phyloP scores from a whole-genome alignment of 805 yeast genomes.

The Lipomyces anomalus region DNA sequence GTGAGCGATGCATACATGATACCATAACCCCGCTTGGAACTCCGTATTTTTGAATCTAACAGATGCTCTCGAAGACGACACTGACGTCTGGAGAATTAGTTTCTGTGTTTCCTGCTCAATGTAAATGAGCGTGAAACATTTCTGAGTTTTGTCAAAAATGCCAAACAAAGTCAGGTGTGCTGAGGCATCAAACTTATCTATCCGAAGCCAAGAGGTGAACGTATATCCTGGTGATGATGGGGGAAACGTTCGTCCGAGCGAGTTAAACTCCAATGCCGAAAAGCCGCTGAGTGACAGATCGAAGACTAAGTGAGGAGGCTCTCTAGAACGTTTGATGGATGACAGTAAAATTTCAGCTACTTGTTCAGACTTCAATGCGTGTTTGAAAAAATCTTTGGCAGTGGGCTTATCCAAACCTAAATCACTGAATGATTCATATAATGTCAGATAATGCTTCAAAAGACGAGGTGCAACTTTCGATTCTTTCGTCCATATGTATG shows the following conservation, averaged over 20 bases:
- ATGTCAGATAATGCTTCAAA: background rate
- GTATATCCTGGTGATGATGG: constrained; percentile 21
- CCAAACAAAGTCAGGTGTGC: constrained; percentile 23
- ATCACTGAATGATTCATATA: constrained; percentile 11
- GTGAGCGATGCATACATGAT: constrained; percentile 24
- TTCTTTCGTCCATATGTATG: constrained; percentile 8
- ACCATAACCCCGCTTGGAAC: constrained; percentile 24
- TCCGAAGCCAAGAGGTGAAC: constrained; percentile 23
- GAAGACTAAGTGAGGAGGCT: constrained; percentile 20
- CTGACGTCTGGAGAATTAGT: constrained; percentile 20
- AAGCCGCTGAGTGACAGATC: constrained; percentile 19
- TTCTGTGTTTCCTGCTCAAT: constrained; percentile 23
- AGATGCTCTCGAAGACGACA: constrained; percentile 19
- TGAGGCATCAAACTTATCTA: constrained; percentile 18
- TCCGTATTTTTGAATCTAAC: constrained; percentile 19
- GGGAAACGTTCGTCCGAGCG: constrained; percentile 18
- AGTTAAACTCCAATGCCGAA: constrained; percentile 17
- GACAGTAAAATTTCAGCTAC: constrained; percentile 9
- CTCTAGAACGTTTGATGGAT: constrained; percentile 14
- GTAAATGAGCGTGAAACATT: constrained; percentile 22
- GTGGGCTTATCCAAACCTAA: constrained; percentile 16
- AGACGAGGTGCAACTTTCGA: background rate
- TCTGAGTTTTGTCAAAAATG: constrained; percentile 21
- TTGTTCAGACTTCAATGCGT: constrained; percentile 11
- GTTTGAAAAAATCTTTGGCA: constrained; percentile 14